These are phyloP conservation scores for Xylariaceae sp. DNA, from an alignment of 2,329 filamentous ascomycete genomes.

Conservation along the genomic window DNA sequence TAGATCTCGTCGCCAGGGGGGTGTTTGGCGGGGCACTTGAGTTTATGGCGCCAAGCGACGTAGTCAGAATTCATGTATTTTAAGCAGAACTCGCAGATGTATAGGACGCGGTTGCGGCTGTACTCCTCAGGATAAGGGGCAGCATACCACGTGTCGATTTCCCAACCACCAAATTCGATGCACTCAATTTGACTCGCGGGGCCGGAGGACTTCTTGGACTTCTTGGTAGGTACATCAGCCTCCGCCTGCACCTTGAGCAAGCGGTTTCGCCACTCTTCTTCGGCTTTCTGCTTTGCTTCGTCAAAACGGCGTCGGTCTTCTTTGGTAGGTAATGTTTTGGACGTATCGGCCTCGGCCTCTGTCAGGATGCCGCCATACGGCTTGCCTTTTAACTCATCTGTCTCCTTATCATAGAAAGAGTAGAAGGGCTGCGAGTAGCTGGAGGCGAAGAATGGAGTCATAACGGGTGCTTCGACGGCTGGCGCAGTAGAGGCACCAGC, in stretches of 20 bases:
- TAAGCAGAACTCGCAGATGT: constrained; percentile 98
- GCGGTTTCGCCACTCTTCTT: constrained; percentile 81
- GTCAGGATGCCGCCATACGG: constrained; percentile 92
- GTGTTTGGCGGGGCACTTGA: constrained; percentile 94
- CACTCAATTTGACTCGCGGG: constrained; percentile 96
- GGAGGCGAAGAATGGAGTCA: constrained; percentile 53
- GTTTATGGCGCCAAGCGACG: constrained; percentile 95
- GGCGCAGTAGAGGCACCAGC: constrained; percentile 26
- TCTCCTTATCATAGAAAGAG: constrained; percentile 83
- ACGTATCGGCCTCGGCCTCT: constrained; percentile 86
- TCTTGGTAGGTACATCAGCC: constrained; percentile 57
- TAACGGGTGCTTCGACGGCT: constrained; percentile 38
- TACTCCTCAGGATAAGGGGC: constrained; percentile 98
- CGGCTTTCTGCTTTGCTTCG: constrained; percentile 81
- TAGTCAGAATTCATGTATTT: constrained; percentile 99
- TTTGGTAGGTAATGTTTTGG: constrained; percentile 75
- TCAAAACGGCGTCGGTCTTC: constrained; percentile 85
- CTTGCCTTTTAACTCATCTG: constrained; percentile 84
- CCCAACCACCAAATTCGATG: constrained; percentile 95
- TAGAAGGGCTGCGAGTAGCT: constrained; percentile 76
- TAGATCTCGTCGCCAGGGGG: constrained; percentile 98
- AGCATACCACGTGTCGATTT: constrained; percentile 99
- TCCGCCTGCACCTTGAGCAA: constrained; percentile 58
- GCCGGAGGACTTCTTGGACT: constrained; percentile 70
- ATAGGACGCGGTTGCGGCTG: constrained; percentile 91